A percentile compares a stretch with the other conserved stretches of the same genome.
These are phyloP conservation scores for Sporothrix dimorphospora DNA, from an alignment of 2,329 filamentous ascomycete species.

Conservation along the genomic window DNA sequence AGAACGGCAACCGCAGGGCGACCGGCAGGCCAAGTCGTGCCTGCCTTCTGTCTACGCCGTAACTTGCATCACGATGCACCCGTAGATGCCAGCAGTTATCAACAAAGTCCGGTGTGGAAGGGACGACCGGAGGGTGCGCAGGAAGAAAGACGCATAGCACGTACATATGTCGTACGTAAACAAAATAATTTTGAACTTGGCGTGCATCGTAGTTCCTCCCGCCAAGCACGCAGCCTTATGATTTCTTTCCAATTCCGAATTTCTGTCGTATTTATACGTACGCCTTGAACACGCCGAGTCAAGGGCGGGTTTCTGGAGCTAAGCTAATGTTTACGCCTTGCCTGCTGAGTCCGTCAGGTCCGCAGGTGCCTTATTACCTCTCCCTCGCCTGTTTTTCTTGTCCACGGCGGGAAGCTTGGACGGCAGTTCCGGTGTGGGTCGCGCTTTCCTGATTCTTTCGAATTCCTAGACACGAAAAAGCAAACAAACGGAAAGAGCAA, in stretches of 20 bases:
- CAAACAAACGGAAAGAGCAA: slow-evolving; percentile 3
- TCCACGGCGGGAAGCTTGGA: not conserved
- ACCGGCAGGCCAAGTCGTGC: not conserved
- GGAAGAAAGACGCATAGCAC: not conserved
- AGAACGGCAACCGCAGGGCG: not conserved
- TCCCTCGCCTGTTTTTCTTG: not conserved
- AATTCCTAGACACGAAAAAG: not conserved
- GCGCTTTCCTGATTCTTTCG: not conserved
- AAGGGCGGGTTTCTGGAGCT: not conserved
- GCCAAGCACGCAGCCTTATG: not conserved
- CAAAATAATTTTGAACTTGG: not conserved
- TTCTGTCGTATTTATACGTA: not conserved
- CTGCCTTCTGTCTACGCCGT: not conserved
- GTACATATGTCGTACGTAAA: not conserved
- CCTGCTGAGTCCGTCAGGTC: not conserved
- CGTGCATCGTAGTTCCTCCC: not conserved
- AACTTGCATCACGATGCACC: not conserved
- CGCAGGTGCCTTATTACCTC: not conserved
- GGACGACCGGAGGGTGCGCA: not conserved
- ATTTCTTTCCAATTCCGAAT: not conserved
- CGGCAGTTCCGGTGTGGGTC: not conserved
- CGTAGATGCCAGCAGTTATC: not conserved
- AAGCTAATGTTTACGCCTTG: not conserved
- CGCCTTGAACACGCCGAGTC: not conserved
- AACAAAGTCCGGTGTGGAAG: not conserved